Evolutionary conservation across 257 asterid genomes (phyloP).

Genomic region (Sherardia arvensis): DNA sequence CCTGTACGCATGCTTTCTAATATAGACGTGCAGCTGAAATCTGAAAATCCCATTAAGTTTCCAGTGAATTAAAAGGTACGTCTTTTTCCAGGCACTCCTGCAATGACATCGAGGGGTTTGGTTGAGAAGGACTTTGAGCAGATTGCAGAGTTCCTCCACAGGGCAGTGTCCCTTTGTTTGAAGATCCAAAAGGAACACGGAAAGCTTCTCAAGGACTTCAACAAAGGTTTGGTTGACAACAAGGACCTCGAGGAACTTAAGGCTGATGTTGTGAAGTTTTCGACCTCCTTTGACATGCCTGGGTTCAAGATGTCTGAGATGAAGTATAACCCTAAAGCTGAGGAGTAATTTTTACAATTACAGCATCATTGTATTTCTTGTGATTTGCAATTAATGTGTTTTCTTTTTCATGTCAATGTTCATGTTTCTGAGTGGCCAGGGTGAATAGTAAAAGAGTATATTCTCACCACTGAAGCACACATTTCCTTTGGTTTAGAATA

Average conservation of each 20-base stretch:
- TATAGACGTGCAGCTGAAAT: no score
- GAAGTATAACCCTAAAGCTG: slow-evolving; percentile 64
- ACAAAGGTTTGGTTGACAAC: slow-evolving; percentile 82
- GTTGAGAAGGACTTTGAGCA: slow-evolving; percentile 94
- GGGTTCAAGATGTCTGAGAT: slow-evolving; percentile 85
- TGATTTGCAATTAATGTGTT: background rate
- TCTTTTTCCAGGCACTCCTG: slow-evolving; percentile 65
- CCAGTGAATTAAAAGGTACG: background rate
- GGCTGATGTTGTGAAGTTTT: slow-evolving; percentile 82
- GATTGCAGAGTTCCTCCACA: slow-evolving; percentile 88
- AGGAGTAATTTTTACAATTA: background rate
- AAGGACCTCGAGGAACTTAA: slow-evolving; percentile 85
- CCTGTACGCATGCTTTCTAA: background rate
- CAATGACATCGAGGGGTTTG: slow-evolving; percentile 96
- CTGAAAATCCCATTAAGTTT: background rate
- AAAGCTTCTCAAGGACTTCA: slow-evolving; percentile 86
- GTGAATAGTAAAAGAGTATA: background rate
- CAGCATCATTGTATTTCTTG: background rate
- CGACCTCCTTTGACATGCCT: slow-evolving; percentile 83
- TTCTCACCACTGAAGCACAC: background rate
- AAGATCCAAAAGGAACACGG: slow-evolving; percentile 85
- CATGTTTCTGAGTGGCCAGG: background rate
- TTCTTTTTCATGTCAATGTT: background rate
- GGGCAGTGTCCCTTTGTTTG: slow-evolving; percentile 70
- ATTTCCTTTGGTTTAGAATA: background rate